Evolutionary conservation across 2,329 filamentous ascomycete genomes (phyloP), one percentile per base, ranked within the genome.

Genomic region (Rhynchosporium secalis): DNA sequence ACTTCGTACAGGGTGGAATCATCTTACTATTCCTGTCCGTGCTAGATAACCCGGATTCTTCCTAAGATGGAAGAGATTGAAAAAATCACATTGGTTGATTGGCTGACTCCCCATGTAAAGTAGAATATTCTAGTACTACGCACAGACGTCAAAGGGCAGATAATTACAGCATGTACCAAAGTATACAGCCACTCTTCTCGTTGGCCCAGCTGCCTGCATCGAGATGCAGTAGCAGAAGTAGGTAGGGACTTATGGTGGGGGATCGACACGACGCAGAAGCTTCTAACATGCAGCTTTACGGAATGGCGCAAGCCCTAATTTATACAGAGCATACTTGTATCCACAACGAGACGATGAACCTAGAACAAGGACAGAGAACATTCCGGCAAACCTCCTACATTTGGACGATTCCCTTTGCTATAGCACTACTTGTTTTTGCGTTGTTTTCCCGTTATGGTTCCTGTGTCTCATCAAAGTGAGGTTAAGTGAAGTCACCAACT

Each of bases 261-360:
- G 51, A 54, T 54, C 51, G 51, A 36, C 51, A 20, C 4, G 20
- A 10, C 10, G 40, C 20, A 33, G 43, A 46, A 20, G 20, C 43
- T 26, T 46, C n/a, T n/a, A 41, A 54, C 6, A 26, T 54, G 51
- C 51, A 41, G 20, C n/a, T 54, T 54, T 54, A 54, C 51, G 51
- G 40, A 40, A 54, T 54, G 36, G 51, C 51, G 51, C 51, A 54
- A 46, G 43, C 43, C 43, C 13, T 15, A 46, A 20, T 13, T 12
- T 38, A 20, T n/a, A 31, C 33, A 54, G 33, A 9, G 31, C 36
- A n/a, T 54, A 40, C 33, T 33, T 4, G 51, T 54, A 54, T 41
- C 51, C 51, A 54, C 36, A 28, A 12, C 28, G 36, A 20, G 20
- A 54, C 40, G 51, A 54, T 33, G 51, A 40, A 7, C 31, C 48